phyloP scores from a whole-genome alignment of 495 filamentous ascomycete species.

The Aspergillus carlsbadensis region DNA sequence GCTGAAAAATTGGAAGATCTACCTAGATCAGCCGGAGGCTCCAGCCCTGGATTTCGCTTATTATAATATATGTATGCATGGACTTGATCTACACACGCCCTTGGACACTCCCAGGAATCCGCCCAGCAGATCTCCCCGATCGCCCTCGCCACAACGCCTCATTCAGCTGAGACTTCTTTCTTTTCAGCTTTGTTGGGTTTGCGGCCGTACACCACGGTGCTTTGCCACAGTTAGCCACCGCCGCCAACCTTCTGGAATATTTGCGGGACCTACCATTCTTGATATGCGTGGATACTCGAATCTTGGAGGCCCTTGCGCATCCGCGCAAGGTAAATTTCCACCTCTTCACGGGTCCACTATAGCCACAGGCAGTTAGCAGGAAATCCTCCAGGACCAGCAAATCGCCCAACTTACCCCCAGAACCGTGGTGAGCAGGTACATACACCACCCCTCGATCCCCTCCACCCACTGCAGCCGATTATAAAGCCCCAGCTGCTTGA shows the following conservation, averaged over 20 bases:
- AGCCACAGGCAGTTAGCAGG: not conserved
- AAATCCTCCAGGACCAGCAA: not conserved
- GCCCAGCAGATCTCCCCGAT: not conserved
- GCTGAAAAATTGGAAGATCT: too few species aligned
- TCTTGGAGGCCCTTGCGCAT: constrained; percentile 3
- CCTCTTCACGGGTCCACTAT: constrained; percentile 11
- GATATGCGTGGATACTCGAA: constrained; percentile 5
- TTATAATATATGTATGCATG: too few species aligned
- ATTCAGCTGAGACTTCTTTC: not conserved
- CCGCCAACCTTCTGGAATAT: not conserved
- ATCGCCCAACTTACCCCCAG: not conserved
- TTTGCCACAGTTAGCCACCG: not conserved
- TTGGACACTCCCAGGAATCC: not conserved
- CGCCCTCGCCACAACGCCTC: not conserved
- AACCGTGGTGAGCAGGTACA: constrained; percentile 3
- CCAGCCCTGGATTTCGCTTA: too few species aligned
- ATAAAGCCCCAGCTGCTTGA: constrained; percentile 21
- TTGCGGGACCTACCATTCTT: constrained; percentile 7
- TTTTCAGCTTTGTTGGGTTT: not conserved
- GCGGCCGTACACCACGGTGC: constrained; percentile 1
- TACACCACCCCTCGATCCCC: constrained; percentile 7
- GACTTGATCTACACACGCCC: too few species aligned
- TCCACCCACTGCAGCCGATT: constrained; percentile 14
- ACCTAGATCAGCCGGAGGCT: too few species aligned
- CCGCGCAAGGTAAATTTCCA: constrained; percentile 4